Evolutionary conservation across 768 basidiomycete species (phyloP), one percentile per base, ranked within the genome.

Genomic region (Psilocybe tampanensis): DNA sequence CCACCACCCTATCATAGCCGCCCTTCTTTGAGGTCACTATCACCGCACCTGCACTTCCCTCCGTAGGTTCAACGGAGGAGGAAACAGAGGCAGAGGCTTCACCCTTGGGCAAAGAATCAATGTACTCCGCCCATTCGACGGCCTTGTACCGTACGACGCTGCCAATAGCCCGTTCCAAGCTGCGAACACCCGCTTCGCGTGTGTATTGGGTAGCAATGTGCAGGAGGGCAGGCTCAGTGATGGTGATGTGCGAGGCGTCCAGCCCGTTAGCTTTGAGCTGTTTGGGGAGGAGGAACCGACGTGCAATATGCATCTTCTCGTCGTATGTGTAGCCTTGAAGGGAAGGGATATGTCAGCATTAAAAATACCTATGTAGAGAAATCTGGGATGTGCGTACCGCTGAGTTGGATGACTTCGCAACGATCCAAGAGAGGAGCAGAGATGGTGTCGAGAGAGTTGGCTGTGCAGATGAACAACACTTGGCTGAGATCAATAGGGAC

Each of bases 161-260:
- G 2, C 92, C 94, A 41, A 98, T 86, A 2, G 91, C 85, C 12
- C 95, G 84, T 65, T 97, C 95, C 15, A 96, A 81, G 44, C 85
- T 86, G 33, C 95, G 85, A n/a, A 98, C 95, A 32, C 95, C 95
- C 0, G 94, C 93, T 71, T 98, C 95, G 6, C 92, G 80, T 1
- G 95, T 95, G 65, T 94, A 95, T 15, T 86, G 79, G 1, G 87
- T 90, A 18, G 89, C 86, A 47, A 96, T 81, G 49, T 84, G 81
- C 53, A 88, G 72, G 26, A 96, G 70, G 0, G 88, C 86, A 9
- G 85, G 83, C 50, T 93, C 87, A 0, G 85, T 85, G 42, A 97
- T 73, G 19, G 74, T 70, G 23, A 96, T 74, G 23, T 88, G 85
- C 1, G 79, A 74, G 0, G 78, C 72, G 6, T 82, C 72, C 48